Conservation (phyloP, 169 alveolate genomes). For the Plasmodium reichenowi region DNA sequence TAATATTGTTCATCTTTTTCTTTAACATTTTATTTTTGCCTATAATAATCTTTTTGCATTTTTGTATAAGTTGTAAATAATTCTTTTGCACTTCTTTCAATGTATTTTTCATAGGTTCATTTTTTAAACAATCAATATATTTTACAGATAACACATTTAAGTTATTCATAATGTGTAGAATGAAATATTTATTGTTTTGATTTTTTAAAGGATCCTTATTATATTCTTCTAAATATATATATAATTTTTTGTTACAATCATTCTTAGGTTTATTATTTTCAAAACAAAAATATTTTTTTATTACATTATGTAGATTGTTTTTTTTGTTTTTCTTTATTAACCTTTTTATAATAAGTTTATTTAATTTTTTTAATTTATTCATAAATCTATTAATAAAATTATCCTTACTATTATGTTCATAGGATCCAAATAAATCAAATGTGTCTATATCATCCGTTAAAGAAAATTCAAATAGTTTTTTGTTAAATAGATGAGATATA, state of each 20-base stretch:
- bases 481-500: constrained; percentile 69
- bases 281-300: not conserved
- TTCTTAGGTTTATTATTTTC: not conserved
- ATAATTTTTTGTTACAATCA: not conserved
- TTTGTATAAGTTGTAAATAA: constrained; percentile 5
- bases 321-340: constrained; percentile 13
- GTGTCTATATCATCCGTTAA: constrained; percentile 86
- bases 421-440: constrained; percentile 87
- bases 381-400: constrained; percentile 42
- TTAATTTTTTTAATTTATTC: constrained; percentile 50
- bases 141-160: constrained; percentile 3
- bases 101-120: not conserved
- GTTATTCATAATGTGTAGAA: constrained; percentile 16
- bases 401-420: constrained; percentile 82
- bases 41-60: not conserved
- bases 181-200: not conserved
- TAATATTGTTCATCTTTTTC: constrained; percentile 6
- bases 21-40: not conserved
- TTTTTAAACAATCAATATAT: constrained; percentile 18
- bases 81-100: constrained; percentile 1
- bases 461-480: constrained; percentile 79
- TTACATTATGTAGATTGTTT: not conserved
- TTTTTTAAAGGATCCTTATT: not conserved
- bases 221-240: not conserved
- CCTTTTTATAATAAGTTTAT: constrained; percentile 23